Evolutionary conservation across 306 rosid species (phyloP).

Genomic region (Gynostemma pentaphyllum): DNA sequence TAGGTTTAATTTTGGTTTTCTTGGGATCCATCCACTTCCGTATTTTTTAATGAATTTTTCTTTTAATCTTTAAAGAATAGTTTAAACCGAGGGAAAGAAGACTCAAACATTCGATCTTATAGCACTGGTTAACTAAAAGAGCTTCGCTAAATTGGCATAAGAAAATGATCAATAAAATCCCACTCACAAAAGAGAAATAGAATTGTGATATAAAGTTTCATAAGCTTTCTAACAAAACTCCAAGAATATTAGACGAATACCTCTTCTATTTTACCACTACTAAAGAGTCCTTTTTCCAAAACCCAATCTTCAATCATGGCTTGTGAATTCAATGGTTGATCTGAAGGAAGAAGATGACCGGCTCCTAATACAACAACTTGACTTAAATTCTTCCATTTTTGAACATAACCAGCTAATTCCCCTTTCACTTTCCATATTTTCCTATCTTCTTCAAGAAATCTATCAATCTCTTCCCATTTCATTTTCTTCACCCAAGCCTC

Average conservation of each 20-base stretch:
- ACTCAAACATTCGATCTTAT: no score
- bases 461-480: conserved; percentile 50
- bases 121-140: no score
- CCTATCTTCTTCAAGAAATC: conserved; percentile 40
- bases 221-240: neutral
- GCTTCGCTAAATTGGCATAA: no score
- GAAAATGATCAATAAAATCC: no score
- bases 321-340: conserved; percentile 48
- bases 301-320: conserved; percentile 83
- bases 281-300: conserved; percentile 37
- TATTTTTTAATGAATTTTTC: no score
- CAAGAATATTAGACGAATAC: neutral
- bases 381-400: conserved; percentile 51
- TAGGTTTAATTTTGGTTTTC: no score
- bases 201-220: no score
- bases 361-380: conserved; percentile 60
- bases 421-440: conserved; percentile 56
- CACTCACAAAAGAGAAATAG: no score
- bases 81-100: no score
- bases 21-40: no score
- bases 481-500: conserved; percentile 72
- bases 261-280: neutral
- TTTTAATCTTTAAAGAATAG: no score
- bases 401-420: conserved; percentile 68
- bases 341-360: conserved; percentile 66